Conservation (phyloP, 176 grass and related monocot species). For the Rhipidocladum racemiflorum region DNA sequence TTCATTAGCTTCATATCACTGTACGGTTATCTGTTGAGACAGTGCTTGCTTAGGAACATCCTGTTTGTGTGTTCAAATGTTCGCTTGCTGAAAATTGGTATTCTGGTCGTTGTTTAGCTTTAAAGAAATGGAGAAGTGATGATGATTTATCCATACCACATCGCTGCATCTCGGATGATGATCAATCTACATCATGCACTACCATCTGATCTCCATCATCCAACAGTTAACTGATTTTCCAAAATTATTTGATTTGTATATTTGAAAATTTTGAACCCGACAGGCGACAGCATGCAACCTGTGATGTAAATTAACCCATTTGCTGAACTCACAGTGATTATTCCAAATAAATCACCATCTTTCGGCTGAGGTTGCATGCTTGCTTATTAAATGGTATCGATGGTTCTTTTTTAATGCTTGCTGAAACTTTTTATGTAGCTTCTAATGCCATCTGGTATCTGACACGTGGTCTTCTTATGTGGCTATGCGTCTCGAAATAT, state of each 20-base stretch:
- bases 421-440: background rate
- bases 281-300: background rate
- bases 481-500: background rate
- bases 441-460: background rate
- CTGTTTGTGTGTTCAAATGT: background rate
- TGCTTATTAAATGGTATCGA: background rate
- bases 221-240: background rate
- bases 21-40: background rate
- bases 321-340: constrained; percentile 20
- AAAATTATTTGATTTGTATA: background rate
- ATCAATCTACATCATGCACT: constrained; percentile 17
- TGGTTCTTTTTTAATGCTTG: background rate
- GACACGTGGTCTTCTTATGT: background rate
- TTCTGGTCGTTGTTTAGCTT: background rate
- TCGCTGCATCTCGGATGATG: constrained; percentile 24
- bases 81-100: background rate
- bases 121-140: background rate
- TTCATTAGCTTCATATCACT: background rate
- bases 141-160: constrained; percentile 23
- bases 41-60: background rate
- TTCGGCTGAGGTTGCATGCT: constrained; percentile 12
- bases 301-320: constrained; percentile 4
- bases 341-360: constrained; percentile 23
- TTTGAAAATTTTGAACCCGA: background rate
- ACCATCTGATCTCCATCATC: constrained; percentile 31